Evolutionary conservation across 306 rosid species (phyloP), one percentile per base, ranked within the genome.

Genomic region (Trichosanthes truncata): DNA sequence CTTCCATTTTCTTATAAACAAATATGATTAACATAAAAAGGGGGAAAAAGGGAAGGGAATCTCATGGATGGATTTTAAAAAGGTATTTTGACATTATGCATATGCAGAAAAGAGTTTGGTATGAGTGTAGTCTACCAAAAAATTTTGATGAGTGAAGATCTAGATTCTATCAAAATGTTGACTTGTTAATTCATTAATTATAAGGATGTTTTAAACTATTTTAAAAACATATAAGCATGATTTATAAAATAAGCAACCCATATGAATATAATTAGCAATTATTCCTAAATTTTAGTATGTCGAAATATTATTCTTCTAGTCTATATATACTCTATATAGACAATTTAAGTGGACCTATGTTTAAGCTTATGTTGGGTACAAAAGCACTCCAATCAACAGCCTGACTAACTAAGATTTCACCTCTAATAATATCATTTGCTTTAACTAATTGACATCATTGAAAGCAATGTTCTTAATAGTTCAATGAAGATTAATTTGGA

Each of bases 401-500:
- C 9, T 15, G 33, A 23, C 72, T 35, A 67, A 67, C 48, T 20
- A 18, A 35, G 74, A 67, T 67, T 38, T 67, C 49, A 36, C 49
- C 26, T 1, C 23, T 67, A 67, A 67, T 23, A 15, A 67, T 67
- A 10, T 7, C 29, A 4, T 18, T 38, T 17, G 2, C 49, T 67
- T 67, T 67, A 67, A 9, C 12, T 67, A 68, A 68, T 41, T 10
- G 75, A 68, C 53, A 41, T 67, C 49, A 17, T 67, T 68, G 53
- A 68, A 40, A 68, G 75, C 35, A 68, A 68, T 10, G 53, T 41
- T 68, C 20, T 68, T 68, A 68, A 68, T 9, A n/a, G 75, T 68
- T 68, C 75, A 40, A 67, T 40, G 33, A 68, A 41, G 31, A 68
- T 68, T 68, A 63, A 63, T 63, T 63, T 68, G 33, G 75, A 68